A percentile compares a stretch with the other conserved stretches of the same genome.
These are phyloP conservation scores for Calocera viscosa DNA, from an alignment of 768 basidiomycete genomes.

Conservation along the genomic window DNA sequence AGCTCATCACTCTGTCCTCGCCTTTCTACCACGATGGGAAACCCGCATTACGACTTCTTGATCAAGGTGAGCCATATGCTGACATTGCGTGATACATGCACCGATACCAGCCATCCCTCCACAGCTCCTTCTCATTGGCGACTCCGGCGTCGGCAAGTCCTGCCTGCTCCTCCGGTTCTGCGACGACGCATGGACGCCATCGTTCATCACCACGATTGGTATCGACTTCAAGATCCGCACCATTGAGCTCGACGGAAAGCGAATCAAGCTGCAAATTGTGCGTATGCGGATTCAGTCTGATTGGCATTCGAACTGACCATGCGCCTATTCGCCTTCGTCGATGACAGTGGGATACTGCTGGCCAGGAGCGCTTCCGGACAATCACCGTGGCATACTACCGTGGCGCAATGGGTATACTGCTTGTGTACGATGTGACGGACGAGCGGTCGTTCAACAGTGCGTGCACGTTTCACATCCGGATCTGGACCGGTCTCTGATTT, in stretches of 20 bases:
- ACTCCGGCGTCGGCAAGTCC: conserved; percentile 96
- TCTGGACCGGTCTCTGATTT: neutral
- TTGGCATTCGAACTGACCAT: neutral
- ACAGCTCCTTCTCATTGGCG: conserved; percentile 88
- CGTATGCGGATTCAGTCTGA: conserved; percentile 25
- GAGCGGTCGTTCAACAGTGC: conserved; percentile 89
- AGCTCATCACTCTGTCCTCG: neutral
- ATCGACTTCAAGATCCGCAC: conserved; percentile 99
- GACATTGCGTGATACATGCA: conserved; percentile 10
- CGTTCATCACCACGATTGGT: conserved; percentile 98
- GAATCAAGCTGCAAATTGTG: conserved; percentile 98
- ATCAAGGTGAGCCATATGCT: conserved; percentile 53
- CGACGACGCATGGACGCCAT: conserved; percentile 98
- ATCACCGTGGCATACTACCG: conserved; percentile 99
- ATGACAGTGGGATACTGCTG: conserved; percentile 92
- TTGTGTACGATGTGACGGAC: conserved; percentile 98
- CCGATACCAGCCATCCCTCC: conserved; percentile 14
- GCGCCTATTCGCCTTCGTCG: neutral
- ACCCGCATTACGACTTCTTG: conserved; percentile 90
- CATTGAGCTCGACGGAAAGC: conserved; percentile 94
- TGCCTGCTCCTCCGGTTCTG: conserved; percentile 93
- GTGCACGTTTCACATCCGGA: conserved; percentile 25
- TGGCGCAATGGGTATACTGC: conserved; percentile 94
- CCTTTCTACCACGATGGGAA: conserved; percentile 21
- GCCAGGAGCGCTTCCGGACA: conserved; percentile 95